Base-by-base conservation (phyloP, 805 yeast species). In the Hanseniaspora jakobsenii region DNA sequence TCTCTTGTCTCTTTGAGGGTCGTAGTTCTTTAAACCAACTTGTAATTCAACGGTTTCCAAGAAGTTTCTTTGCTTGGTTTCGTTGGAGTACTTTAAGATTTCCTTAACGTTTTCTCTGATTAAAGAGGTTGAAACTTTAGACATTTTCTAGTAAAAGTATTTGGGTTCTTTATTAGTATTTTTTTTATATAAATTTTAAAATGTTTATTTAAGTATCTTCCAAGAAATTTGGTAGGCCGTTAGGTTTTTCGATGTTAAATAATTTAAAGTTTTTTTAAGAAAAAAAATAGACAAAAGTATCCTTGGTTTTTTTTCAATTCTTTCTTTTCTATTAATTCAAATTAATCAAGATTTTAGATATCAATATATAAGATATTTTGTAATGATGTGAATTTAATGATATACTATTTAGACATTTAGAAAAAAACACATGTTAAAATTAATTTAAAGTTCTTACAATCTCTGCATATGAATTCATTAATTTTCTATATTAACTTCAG, bases 1-100 rank as follows among this genome's bases (percentile, higher is more conserved):
- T 86, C 99, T 97, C 87, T 91, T 91, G 75, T 91, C 99, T 84
- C 98, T 87, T 78, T 91, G 98, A 68, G 99, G 97, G 71, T 91
- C 99, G 75, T 91, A 91, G 94, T 91, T 91, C 87, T 91, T 91
- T 64, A 91, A 80, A 72, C 98, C 98, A 66, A 91, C 94, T 77
- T 91, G 98, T 69, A 91, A 78, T 77, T 91, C 99, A 65, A 91
- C 87, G 71, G 99, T 89, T 81, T 91, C 99, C 73, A 89, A 82
- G 77, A 91, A 91, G 94, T 91, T 91, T 81, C 99, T 87, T 95
- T 91, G 89, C 84, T 91, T 91, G 75, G 89, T 81, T 72, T 82
- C 91, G 69, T 67, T 77, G 63, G 97, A 85, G 79, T 68, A 77
- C 66, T 78, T 81, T 70, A 91, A 74, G 65, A 91, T 75, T 72